Evolutionary conservation across 2,329 filamentous ascomycete species (phyloP), one percentile per base, ranked within the genome.

Genomic region (Cytospora schulzeri): DNA sequence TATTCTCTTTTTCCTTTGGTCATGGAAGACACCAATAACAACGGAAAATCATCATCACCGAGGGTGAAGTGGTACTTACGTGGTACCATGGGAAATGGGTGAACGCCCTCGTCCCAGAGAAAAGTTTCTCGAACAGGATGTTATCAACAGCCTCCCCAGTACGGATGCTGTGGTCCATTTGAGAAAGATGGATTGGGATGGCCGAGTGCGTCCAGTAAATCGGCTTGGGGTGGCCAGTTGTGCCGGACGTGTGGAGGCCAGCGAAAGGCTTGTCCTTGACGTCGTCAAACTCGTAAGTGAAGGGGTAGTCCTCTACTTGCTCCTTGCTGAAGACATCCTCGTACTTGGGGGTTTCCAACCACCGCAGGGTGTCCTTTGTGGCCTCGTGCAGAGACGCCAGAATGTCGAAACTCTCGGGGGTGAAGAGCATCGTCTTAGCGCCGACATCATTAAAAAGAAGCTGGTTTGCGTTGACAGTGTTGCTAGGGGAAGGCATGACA

Each of bases 171-270:
- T 50, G 55, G 59, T 58, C 60, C 12, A 45, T 15, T 14, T 62
- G 51, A 38, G 65, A 55, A 53, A 53, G 29, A 33, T 67, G 45
- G 54, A 67, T 2, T 41, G 62, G 57, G 56, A 55, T 29, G 28
- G 65, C 58, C 19, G 53, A 63, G 29, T 70, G 66, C 6, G 61
- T 71, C 62, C 64, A 67, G 33, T 67, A 59, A 12, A 71, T 66
- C 1, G 69, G 69, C 51, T 71, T 71, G 0, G 69, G 70, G n/a
- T 70, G 62, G 8, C 70, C 70, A 15, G 70, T 69, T 8, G 70
- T 70, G 15, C 70, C 70, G 22, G 70, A 71, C 7, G 70, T 70
- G 48, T 71, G 70, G 0, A 71, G 63, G n/a, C 69, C 68, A n/a
- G 68, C 62, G 33, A 70, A 69, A 9, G 61, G 17, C 61, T 64